These are phyloP conservation scores for Fraxinus sp. DNA, from an alignment of 305 asterid species.

Conservation along the genomic window DNA sequence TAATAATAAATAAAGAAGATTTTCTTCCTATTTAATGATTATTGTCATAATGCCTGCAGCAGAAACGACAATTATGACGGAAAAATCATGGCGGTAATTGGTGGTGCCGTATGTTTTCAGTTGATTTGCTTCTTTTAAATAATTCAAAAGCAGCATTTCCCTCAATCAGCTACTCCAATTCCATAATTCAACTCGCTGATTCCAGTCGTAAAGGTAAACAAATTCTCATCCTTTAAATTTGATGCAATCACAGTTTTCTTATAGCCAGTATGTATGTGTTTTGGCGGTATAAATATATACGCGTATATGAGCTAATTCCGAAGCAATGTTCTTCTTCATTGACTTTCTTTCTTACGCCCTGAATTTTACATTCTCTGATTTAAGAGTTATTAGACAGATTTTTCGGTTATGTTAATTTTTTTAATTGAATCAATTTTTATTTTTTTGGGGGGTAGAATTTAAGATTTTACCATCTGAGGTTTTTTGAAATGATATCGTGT, in stretches of 20 bases:
- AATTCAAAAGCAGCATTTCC: neutral
- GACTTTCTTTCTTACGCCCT: constrained; percentile 81
- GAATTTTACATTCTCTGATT: constrained; percentile 36
- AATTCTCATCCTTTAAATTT: neutral
- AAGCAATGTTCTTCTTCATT: constrained; percentile 57
- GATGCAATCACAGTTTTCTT: neutral
- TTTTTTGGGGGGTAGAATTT: neutral
- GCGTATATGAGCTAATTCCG: neutral
- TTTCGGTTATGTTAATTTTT: neutral
- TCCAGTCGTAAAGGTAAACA: neutral
- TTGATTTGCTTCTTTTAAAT: neutral
- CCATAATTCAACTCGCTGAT: neutral
- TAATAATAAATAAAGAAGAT: neutral
- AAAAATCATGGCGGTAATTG: neutral
- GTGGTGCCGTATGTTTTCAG: neutral
- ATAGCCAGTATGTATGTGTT: neutral
- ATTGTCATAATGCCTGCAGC: neutral
- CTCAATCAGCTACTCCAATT: neutral
- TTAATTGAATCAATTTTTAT: no score
- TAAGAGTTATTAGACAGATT: neutral
- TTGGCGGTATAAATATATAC: neutral
- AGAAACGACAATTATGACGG: neutral
- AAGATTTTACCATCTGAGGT: neutral
- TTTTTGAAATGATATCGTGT: neutral
- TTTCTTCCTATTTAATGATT: neutral